Evolutionary conservation across 306 rosid species (phyloP).

Genomic region (Prunus mongolica): DNA sequence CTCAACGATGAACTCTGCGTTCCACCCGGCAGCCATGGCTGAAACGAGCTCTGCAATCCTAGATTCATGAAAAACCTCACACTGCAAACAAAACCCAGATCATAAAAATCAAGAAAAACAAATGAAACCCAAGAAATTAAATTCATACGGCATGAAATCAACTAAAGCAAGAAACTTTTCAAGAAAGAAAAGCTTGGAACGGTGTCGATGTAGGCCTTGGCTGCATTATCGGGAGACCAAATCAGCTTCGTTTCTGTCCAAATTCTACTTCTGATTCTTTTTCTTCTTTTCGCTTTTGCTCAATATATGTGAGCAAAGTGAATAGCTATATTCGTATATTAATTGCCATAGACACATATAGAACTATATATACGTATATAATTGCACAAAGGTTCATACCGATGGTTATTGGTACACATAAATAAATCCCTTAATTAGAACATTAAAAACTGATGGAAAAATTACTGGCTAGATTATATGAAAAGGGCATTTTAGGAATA

Average conservation of each 20-base stretch:
- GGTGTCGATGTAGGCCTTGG: constrained; percentile 74
- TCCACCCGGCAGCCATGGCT: constrained; percentile 97
- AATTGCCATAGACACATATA: no score
- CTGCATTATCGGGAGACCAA: constrained; percentile 91
- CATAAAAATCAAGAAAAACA: neutral
- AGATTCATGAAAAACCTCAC: constrained; percentile 46
- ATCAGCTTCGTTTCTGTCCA: constrained; percentile 56
- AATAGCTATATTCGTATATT: no score
- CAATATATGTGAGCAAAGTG: no score
- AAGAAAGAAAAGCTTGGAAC: constrained; percentile 39
- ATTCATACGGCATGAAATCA: neutral
- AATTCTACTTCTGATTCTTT: neutral
- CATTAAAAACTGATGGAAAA: no score
- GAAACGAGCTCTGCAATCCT: constrained; percentile 83
- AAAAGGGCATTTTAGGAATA: no score
- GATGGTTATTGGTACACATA: no score
- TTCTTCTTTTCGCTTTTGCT: neutral
- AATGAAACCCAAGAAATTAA: neutral
- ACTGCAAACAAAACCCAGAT: no score
- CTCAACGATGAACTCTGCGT: constrained; percentile 72
- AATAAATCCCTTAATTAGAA: no score
- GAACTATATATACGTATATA: no score
- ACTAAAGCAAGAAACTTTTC: neutral
- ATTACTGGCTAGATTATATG: no score
- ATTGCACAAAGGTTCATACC: no score